Evolutionary conservation across 257 asterid genomes (phyloP).

Genomic region (Prunella vulgaris): DNA sequence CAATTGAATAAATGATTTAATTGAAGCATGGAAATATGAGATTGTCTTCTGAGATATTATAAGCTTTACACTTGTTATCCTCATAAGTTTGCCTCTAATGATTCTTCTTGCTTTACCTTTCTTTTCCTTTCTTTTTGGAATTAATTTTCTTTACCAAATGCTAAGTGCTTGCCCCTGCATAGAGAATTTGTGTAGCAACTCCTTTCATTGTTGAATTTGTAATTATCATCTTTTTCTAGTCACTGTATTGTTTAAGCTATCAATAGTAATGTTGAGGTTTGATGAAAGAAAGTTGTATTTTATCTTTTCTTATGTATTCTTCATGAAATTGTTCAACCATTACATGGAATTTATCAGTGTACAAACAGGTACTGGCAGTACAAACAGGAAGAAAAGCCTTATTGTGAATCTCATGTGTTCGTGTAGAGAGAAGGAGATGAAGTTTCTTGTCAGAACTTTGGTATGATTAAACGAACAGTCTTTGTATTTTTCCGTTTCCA

Average conservation of each 20-base stretch:
- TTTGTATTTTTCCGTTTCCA: slow-evolving; percentile 7
- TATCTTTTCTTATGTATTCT: slow-evolving; percentile 17
- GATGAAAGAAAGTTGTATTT: neutral
- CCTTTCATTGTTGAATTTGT: neutral
- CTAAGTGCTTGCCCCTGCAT: neutral
- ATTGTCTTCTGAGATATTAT: neutral
- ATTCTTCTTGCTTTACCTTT: neutral
- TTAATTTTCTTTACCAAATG: neutral
- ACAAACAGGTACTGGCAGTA: slow-evolving; percentile 90
- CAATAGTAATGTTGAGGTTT: neutral
- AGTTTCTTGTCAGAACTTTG: slow-evolving; percentile 85
- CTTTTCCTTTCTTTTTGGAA: neutral
- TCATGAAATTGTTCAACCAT: slow-evolving; percentile 21
- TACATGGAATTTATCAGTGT: slow-evolving; percentile 59
- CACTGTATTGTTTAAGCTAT: slow-evolving; percentile 12
- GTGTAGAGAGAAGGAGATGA: slow-evolving; percentile 91
- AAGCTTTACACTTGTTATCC: neutral
- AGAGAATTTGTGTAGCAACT: neutral
- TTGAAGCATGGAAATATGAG: neutral
- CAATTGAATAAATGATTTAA: too few species aligned
- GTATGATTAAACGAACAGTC: slow-evolving; percentile 35
- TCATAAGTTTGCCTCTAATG: slow-evolving; percentile 4
- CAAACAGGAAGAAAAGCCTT: slow-evolving; percentile 67
- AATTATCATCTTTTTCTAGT: neutral
- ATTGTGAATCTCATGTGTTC: slow-evolving; percentile 83